A percentile compares a stretch with the other conserved stretches of the same genome.
These are phyloP conservation scores for Angomonas deanei DNA, from an alignment of 208 protist species.

Conservation along the genomic window DNA sequence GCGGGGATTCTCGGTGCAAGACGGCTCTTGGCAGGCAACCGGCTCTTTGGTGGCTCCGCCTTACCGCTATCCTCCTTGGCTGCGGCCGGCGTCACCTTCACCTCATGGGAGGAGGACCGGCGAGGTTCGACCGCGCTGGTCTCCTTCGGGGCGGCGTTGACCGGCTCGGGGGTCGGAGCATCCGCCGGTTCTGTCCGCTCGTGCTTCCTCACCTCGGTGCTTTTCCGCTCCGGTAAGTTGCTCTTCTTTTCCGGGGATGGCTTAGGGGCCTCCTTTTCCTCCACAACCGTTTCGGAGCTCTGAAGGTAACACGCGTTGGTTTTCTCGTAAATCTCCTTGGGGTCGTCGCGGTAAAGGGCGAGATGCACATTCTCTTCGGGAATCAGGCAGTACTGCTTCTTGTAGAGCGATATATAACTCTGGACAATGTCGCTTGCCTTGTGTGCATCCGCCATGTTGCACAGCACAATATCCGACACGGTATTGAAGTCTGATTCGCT, in stretches of 20 bases:
- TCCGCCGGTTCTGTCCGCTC: neutral
- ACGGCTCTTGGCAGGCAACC: neutral
- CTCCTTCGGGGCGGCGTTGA: neutral
- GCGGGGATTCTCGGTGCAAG: neutral
- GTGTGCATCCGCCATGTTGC: neutral
- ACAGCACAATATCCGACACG: slow-evolving; percentile 28
- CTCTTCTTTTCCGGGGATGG: too few species aligned
- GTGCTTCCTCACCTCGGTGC: neutral
- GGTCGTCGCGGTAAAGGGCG: slow-evolving; percentile 52
- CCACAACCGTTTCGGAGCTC: neutral
- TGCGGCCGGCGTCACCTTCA: neutral
- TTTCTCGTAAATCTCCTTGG: slow-evolving; percentile 38
- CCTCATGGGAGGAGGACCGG: neutral
- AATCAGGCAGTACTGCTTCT: slow-evolving; percentile 39
- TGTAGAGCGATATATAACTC: slow-evolving; percentile 36
- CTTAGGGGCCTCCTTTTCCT: neutral
- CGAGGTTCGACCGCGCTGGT: neutral
- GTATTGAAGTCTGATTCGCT: slow-evolving; percentile 22
- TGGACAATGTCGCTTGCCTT: slow-evolving; percentile 9
- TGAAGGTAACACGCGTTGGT: slow-evolving; percentile 30
- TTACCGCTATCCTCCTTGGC: neutral
- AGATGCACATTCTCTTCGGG: slow-evolving; percentile 56
- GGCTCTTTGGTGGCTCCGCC: neutral
- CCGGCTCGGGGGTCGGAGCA: neutral
- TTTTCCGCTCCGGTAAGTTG: neutral